These are phyloP conservation scores for Echinochloa phyllopogon DNA, from an alignment of 176 grass and related monocot genomes.

Conservation along the genomic window DNA sequence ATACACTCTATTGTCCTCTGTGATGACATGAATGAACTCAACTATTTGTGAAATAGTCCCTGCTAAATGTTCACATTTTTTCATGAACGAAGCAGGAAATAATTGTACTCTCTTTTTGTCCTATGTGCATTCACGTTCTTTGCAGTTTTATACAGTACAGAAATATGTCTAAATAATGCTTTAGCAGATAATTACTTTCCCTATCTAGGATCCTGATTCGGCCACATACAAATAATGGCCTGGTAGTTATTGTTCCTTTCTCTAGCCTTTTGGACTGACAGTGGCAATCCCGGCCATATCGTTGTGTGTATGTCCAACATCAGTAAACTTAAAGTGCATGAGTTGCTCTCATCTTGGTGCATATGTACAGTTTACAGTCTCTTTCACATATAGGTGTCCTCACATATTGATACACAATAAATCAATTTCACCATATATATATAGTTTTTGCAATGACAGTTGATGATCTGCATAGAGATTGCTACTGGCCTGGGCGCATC, in stretches of 20 bases:
- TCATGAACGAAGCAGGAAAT: not conserved
- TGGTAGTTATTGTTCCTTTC: conserved; percentile 2
- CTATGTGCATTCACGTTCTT: not conserved
- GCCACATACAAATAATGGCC: conserved; percentile 26
- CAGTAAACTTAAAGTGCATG: conserved; percentile 29
- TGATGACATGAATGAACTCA: not conserved
- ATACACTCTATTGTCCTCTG: not conserved
- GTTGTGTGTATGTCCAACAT: conserved; percentile 2
- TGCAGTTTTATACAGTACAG: not conserved
- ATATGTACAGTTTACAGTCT: conserved; percentile 9
- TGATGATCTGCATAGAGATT: not conserved
- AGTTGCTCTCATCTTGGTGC: conserved; percentile 21
- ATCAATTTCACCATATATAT: not conserved
- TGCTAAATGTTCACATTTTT: not conserved
- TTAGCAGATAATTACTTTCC: not conserved
- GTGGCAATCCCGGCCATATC: conserved; percentile 14
- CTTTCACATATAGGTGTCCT: conserved; percentile 6
- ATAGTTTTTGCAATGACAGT: not conserved
- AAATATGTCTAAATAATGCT: not conserved
- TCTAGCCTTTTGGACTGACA: conserved; percentile 25
- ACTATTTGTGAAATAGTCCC: not conserved
- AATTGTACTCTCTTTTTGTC: not conserved
- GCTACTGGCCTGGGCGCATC: not conserved
- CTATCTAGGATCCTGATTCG: not conserved
- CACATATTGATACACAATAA: not conserved